Percentiles rank a stretch among this genome's conserved stretches.
Conservation (phyloP, 1,284 basidiomycete genomes). For the Hypsizygus ulmarius region DNA sequence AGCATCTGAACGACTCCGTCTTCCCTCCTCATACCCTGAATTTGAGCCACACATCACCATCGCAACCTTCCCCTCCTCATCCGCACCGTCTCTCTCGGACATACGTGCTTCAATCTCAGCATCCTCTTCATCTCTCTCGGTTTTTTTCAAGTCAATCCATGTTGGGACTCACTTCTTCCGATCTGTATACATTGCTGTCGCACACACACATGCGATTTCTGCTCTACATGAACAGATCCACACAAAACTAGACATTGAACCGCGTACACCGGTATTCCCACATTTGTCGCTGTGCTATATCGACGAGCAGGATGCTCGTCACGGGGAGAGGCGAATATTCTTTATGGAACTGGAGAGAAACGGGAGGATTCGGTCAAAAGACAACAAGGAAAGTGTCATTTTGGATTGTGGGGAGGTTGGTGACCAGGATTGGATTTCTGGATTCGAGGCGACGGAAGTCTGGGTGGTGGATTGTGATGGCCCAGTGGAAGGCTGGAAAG, state of each 20-base stretch:
- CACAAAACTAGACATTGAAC: slow-evolving; percentile 38
- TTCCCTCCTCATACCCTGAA: slow-evolving; percentile 47
- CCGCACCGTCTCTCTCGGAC: slow-evolving; percentile 23
- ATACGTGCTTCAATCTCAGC: slow-evolving; percentile 43
- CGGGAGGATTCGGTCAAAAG: slow-evolving; percentile 30
- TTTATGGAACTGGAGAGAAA: slow-evolving; percentile 35
- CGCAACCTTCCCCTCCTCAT: slow-evolving; percentile 42
- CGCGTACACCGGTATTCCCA: slow-evolving; percentile 54
- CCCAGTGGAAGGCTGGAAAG: slow-evolving; percentile 56
- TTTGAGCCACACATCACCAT: slow-evolving; percentile 74
- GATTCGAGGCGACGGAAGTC: slow-evolving; percentile 52
- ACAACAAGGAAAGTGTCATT: slow-evolving; percentile 24
- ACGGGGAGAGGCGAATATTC: slow-evolving; percentile 38
- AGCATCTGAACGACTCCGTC: slow-evolving; percentile 7
- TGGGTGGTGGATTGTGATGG: slow-evolving; percentile 66
- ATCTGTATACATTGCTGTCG: slow-evolving; percentile 60
- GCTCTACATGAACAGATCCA: slow-evolving; percentile 50
- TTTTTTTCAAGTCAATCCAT: slow-evolving; percentile 53
- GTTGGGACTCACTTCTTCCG: slow-evolving; percentile 63
- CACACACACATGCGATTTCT: slow-evolving; percentile 42
- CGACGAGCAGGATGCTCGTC: slow-evolving; percentile 49
- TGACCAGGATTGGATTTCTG: slow-evolving; percentile 35
- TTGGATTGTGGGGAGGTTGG: slow-evolving; percentile 30
- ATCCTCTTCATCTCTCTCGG: slow-evolving; percentile 30
- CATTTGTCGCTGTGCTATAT: slow-evolving; percentile 75